phyloP scores from a whole-genome alignment of 352 stramenopile species.

The Phytophthora boehmeriae region DNA sequence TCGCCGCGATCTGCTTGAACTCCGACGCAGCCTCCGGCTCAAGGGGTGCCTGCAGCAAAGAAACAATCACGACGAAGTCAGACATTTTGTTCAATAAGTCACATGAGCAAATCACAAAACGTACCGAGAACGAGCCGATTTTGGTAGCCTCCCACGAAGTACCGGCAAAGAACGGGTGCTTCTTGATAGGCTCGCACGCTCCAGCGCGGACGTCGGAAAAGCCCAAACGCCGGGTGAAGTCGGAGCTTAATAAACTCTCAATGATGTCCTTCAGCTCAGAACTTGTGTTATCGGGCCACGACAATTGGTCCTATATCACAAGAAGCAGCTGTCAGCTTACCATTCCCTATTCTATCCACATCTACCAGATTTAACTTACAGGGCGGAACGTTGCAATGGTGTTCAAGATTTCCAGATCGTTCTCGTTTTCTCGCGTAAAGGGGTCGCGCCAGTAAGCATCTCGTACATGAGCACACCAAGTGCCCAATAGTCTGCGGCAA shows the following conservation, averaged over 20 bases:
- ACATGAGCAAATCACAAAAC: conserved; percentile 14
- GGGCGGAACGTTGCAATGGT: conserved; percentile 81
- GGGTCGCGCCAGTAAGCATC: conserved; percentile 90
- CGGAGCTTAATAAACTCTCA: conserved; percentile 58
- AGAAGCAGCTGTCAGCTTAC: neutral
- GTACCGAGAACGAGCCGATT: conserved; percentile 78
- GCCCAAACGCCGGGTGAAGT: conserved; percentile 63
- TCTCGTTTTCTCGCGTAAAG: conserved; percentile 84
- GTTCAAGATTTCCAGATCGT: conserved; percentile 90
- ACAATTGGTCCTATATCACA: conserved; percentile 51
- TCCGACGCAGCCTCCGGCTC: conserved; percentile 66
- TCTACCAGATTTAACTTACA: conserved; percentile 31
- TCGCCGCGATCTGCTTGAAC: conserved; percentile 77
- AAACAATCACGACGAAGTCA: conserved; percentile 7
- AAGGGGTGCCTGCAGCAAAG: conserved; percentile 61
- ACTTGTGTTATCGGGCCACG: conserved; percentile 74
- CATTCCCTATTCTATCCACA: too few relatives aligned
- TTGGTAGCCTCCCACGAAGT: conserved; percentile 86
- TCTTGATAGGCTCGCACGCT: conserved; percentile 77
- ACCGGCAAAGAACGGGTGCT: conserved; percentile 83
- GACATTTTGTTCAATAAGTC: neutral
- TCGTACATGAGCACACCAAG: conserved; percentile 95
- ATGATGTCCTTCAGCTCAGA: conserved; percentile 80
- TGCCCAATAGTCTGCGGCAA: conserved; percentile 92
- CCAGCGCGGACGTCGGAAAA: conserved; percentile 55